Evolutionary conservation across 352 stramenopile species (phyloP).

Genomic region (Phytophthora sp.): DNA sequence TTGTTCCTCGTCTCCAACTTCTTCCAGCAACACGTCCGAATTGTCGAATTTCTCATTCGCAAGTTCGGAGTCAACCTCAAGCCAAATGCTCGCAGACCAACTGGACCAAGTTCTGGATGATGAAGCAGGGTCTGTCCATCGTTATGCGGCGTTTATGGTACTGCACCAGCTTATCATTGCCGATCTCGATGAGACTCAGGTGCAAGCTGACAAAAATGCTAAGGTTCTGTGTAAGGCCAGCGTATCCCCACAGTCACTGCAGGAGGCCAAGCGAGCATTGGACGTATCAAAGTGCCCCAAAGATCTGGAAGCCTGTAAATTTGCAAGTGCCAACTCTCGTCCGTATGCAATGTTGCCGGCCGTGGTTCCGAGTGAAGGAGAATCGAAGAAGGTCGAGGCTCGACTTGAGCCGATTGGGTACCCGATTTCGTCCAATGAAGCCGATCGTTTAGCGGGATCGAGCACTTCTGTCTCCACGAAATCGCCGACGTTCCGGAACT

Average conservation of each 20-base stretch:
- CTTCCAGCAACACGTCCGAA: background rate
- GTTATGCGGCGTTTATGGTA: slow-evolving; percentile 26
- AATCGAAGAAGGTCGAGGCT: background rate
- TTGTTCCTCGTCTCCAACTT: background rate
- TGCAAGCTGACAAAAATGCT: slow-evolving; percentile 19
- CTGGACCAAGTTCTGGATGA: slow-evolving; percentile 24
- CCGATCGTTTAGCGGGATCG: slow-evolving; percentile 31
- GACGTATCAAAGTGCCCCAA: slow-evolving; percentile 29
- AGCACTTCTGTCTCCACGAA: slow-evolving; percentile 28
- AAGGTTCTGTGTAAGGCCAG: slow-evolving; percentile 7
- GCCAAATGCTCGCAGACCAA: slow-evolving; percentile 24
- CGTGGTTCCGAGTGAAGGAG: background rate
- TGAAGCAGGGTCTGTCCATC: slow-evolving; percentile 3
- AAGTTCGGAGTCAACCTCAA: slow-evolving; percentile 13
- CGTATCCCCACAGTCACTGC: background rate
- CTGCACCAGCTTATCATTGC: slow-evolving; percentile 29
- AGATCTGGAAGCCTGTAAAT: slow-evolving; percentile 29
- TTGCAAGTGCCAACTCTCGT: slow-evolving; percentile 31
- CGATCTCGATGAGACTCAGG: slow-evolving; percentile 21
- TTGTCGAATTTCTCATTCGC: slow-evolving; percentile 5
- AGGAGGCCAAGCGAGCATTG: slow-evolving; percentile 16
- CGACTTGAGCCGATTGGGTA: slow-evolving; percentile 23
- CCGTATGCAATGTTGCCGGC: slow-evolving; percentile 36
- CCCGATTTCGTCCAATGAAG: slow-evolving; percentile 41
- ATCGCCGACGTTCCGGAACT: slow-evolving; percentile 32